A percentile compares a stretch with the other conserved stretches of the same genome.
Evolutionary conservation across 2,329 filamentous ascomycete species (phyloP).

Genomic region (Polychaeton citri): DNA sequence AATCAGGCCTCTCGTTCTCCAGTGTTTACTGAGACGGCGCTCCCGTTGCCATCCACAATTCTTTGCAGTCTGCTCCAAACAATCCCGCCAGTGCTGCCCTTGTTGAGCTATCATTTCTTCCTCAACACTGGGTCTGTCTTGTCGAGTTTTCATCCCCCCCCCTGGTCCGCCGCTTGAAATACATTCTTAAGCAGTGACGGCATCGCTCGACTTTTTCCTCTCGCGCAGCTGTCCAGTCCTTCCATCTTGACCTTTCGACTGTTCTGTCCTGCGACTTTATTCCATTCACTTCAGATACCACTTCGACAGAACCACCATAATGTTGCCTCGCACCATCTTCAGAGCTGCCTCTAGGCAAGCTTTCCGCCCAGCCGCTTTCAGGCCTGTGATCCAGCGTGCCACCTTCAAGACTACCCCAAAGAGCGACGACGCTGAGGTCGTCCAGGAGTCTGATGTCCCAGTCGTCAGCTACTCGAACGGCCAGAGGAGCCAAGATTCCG

Average conservation of each 20-base stretch:
- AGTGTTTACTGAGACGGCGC: not conserved
- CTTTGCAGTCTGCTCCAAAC: not conserved
- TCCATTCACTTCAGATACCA: too few species aligned
- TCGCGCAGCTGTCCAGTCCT: not conserved
- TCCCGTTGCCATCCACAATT: not conserved
- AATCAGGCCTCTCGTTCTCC: not conserved
- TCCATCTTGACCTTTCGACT: not conserved
- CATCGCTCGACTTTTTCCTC: not conserved
- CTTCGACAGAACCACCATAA: slow-evolving; percentile 4
- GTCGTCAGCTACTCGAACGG: slow-evolving; percentile 20
- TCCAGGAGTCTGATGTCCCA: slow-evolving; percentile 10
- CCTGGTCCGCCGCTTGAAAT: not conserved
- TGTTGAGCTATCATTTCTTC: not conserved
- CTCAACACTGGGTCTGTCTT: not conserved
- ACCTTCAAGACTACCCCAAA: slow-evolving; percentile 13
- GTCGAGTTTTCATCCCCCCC: not conserved
- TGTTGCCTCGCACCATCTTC: slow-evolving; percentile 10
- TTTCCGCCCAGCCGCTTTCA: slow-evolving; percentile 5
- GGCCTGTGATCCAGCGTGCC: slow-evolving; percentile 8
- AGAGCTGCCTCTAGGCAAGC: slow-evolving; percentile 7
- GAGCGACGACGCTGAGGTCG: slow-evolving; percentile 11
- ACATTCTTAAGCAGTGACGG: not conserved
- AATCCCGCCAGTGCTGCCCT: not conserved
- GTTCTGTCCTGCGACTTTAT: not conserved
- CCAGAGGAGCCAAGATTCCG: slow-evolving; percentile 15